Base-by-base conservation (phyloP, 2,329 filamentous ascomycete genomes). In the Fusarium coffeatum region DNA sequence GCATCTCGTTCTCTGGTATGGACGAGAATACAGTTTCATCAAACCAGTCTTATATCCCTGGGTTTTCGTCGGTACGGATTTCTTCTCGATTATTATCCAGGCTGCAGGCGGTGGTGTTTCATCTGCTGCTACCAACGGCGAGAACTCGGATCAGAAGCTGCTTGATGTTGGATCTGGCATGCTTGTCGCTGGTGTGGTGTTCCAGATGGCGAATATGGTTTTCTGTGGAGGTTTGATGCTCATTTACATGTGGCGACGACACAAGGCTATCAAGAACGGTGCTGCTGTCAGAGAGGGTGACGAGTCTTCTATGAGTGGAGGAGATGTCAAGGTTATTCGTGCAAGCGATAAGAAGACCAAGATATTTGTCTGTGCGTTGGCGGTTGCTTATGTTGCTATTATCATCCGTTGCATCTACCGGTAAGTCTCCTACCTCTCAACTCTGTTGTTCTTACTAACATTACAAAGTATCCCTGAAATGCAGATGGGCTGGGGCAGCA, bases 31-130 rank as follows among this genome's bases (percentile, higher is more conserved):
- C 28, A 72, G 69, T 3, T 76, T 80, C 20, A 72, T 84, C 41
- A 77, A 76, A 18, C 81, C 84, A 1, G 74, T 76, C 1, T 64
- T 80, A 0, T 86, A 85, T 57, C 83, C 83, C 3, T 82, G 80
- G 70, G 81, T 85, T 45, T 86, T 86, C 72, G 83, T 86, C 48
- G 77, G 79, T 3, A 83, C 79, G 71, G 84, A 86, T 64, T 59
- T 83, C 50, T 71, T 82, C 41, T 83, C 80, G 1, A 72, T 75
- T 13, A 43, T 75, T 0, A 75, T 75, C 16, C 73, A 75, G 15
- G 67, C 66, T 30, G 72, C 64, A 2, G 73, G 73, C 1, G 73
- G 72, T 7, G 69, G 56, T 23, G 57, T 75, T 6, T 70, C 72
- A 1, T 70, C 72, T 3, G 59, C 42, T 2, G 71, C 66, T 3